Conservation (phyloP, 371 early-diverging fungal genomes). For the Dichotomocladium elegans region DNA sequence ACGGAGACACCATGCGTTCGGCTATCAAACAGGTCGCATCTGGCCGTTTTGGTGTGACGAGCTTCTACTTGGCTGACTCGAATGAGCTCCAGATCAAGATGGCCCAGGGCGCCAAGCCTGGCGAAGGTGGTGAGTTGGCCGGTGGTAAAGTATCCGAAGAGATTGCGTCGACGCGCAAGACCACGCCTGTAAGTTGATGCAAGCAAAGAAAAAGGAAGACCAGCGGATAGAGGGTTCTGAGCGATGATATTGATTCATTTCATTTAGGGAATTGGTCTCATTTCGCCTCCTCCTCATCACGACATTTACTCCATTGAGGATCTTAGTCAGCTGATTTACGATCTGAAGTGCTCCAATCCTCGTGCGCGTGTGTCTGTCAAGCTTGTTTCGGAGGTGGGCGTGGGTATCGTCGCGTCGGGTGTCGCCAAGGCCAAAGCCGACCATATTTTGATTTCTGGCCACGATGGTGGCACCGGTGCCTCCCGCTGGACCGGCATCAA, state of each 20-base stretch:
- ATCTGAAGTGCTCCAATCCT: conserved; percentile 92
- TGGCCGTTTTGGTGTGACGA: conserved; percentile 96
- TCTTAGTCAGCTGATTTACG: conserved; percentile 95
- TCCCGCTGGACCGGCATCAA: conserved; percentile 97
- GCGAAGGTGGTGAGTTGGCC: conserved; percentile 83
- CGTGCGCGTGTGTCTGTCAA: conserved; percentile 92
- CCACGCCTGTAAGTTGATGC: conserved; percentile 59
- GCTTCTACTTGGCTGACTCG: conserved; percentile 87
- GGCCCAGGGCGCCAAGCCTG: conserved; percentile 98
- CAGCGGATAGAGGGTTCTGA: background rate
- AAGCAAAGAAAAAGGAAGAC: background rate
- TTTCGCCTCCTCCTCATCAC: conserved; percentile 96
- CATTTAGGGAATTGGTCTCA: conserved; percentile 81
- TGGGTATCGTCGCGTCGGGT: conserved; percentile 94
- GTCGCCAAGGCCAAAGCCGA: conserved; percentile 97
- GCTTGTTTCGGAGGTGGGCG: conserved; percentile 94
- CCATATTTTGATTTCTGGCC: conserved; percentile 93
- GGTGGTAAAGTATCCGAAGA: conserved; percentile 88
- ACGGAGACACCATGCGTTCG: conserved; percentile 82
- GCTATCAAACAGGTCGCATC: conserved; percentile 98
- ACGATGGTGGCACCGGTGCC: conserved; percentile 98
- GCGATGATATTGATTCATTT: background rate
- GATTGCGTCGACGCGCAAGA: conserved; percentile 91
- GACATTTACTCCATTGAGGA: conserved; percentile 98
- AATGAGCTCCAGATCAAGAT: conserved; percentile 98